Percentiles rank a stretch among this genome's conserved stretches.
These are phyloP conservation scores for Sonneratia alba DNA, from an alignment of 345 rosid genomes.

Conservation along the genomic window DNA sequence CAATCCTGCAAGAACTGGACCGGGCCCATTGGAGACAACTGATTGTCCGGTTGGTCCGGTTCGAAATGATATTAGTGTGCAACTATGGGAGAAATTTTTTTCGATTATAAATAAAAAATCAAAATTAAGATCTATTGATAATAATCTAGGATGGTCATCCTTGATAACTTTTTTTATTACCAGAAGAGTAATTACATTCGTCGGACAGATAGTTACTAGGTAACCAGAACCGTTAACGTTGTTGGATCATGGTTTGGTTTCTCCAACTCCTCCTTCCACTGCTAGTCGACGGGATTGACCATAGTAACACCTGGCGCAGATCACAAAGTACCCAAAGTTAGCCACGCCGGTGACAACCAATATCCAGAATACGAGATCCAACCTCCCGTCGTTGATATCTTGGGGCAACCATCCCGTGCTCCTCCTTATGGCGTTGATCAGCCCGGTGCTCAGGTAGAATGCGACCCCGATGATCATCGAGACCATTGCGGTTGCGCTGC, in stretches of 20 bases:
- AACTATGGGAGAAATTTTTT: no score
- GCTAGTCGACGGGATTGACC: not conserved
- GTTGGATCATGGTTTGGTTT: not conserved
- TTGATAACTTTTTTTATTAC: no score
- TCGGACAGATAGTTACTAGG: no score
- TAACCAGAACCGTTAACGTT: no score
- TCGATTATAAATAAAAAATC: no score
- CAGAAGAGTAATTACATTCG: no score
- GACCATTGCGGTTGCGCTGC: conserved; percentile 18
- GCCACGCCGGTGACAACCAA: conserved; percentile 21
- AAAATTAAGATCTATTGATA: no score
- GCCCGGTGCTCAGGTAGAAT: conserved; percentile 10
- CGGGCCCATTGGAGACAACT: no score
- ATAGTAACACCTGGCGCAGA: conserved; percentile 25
- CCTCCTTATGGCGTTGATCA: conserved; percentile 6
- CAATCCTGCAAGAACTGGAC: not conserved
- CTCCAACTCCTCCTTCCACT: not conserved
- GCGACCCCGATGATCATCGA: conserved; percentile 10
- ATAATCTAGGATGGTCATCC: no score
- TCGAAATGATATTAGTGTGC: no score
- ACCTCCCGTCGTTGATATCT: conserved; percentile 39
- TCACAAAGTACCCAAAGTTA: conserved; percentile 35
- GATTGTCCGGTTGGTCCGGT: no score
- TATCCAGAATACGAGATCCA: conserved; percentile 40
- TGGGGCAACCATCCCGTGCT: conserved; percentile 37